Conservation (phyloP, 495 filamentous ascomycete genomes). For the Aspergillus olivimuriae region DNA sequence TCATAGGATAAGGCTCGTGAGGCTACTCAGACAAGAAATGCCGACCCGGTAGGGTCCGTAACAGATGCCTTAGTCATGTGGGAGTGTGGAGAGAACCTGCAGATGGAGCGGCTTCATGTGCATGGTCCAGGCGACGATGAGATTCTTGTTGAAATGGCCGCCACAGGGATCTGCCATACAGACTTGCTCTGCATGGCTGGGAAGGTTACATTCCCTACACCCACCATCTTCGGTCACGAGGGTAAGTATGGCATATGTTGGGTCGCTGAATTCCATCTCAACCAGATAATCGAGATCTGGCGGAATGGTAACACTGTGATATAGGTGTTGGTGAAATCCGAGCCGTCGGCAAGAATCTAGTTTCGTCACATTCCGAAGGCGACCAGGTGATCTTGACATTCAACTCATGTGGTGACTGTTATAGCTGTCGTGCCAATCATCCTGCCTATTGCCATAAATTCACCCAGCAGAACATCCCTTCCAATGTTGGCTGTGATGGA, state of each 20-base stretch:
- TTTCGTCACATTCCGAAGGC: conserved; percentile 29
- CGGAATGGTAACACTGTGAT: too few relatives aligned
- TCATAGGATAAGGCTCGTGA: too few relatives aligned
- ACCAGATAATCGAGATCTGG: too few relatives aligned
- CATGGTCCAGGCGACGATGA: conserved; percentile 24
- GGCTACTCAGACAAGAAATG: too few relatives aligned
- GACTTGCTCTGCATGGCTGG: conserved; percentile 20
- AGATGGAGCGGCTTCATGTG: conserved; percentile 22
- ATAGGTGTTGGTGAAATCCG: conserved; percentile 36
- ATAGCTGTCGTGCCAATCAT: conserved; percentile 15
- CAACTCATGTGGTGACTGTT: conserved; percentile 30
- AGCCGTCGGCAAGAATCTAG: conserved; percentile 27
- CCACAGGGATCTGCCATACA: conserved; percentile 37
- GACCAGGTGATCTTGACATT: conserved; percentile 44
- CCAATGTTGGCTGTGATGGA: conserved; percentile 9
- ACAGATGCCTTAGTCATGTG: too few relatives aligned
- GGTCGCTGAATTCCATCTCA: background rate
- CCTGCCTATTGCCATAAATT: conserved; percentile 27
- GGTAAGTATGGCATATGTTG: conserved; percentile 5
- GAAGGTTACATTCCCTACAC: conserved; percentile 16
- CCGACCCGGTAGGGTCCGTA: too few relatives aligned
- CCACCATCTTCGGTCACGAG: conserved; percentile 23
- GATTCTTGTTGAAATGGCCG: conserved; percentile 32
- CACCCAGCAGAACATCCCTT: conserved; percentile 27
- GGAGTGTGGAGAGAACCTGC: too few relatives aligned